Percentiles rank a stretch among this genome's conserved stretches.
These are phyloP conservation scores for Rhynchosporium secalis DNA, from an alignment of 2,329 filamentous ascomycete genomes.

Conservation along the genomic window DNA sequence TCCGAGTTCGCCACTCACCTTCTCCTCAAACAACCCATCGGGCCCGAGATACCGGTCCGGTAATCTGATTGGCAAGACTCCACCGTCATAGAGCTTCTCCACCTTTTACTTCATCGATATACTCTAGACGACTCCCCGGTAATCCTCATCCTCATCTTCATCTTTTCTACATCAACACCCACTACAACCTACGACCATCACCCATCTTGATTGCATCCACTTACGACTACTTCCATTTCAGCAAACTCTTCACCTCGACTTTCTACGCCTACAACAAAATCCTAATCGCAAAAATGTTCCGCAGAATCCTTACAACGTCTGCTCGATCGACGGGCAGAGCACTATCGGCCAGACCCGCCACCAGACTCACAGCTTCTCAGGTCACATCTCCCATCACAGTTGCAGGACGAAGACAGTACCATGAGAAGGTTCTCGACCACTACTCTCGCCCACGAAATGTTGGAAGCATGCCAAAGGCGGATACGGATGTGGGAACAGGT, in stretches of 20 bases:
- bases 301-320: conserved; percentile 35
- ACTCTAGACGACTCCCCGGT: conserved; percentile 5
- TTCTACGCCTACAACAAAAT: neutral
- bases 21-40: neutral
- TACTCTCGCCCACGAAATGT: conserved; percentile 80
- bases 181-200: neutral
- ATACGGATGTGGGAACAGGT: conserved; percentile 82
- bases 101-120: neutral
- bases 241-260: neutral
- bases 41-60: neutral
- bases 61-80: conserved; percentile 11
- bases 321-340: conserved; percentile 37
- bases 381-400: conserved; percentile 32
- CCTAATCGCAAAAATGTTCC: conserved; percentile 35
- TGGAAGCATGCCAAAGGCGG: conserved; percentile 76
- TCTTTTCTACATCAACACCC: conserved; percentile 6
- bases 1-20: neutral
- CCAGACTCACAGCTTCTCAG: conserved; percentile 29
- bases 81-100: conserved; percentile 12
- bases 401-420: conserved; percentile 37
- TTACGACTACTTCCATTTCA: conserved; percentile 6
- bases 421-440: conserved; percentile 67
- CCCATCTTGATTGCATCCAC: conserved; percentile 2
- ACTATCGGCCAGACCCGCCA: conserved; percentile 35
- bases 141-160: neutral